Conservation (phyloP, 2,329 filamentous ascomycete genomes). For the Botryotinia convoluta region DNA sequence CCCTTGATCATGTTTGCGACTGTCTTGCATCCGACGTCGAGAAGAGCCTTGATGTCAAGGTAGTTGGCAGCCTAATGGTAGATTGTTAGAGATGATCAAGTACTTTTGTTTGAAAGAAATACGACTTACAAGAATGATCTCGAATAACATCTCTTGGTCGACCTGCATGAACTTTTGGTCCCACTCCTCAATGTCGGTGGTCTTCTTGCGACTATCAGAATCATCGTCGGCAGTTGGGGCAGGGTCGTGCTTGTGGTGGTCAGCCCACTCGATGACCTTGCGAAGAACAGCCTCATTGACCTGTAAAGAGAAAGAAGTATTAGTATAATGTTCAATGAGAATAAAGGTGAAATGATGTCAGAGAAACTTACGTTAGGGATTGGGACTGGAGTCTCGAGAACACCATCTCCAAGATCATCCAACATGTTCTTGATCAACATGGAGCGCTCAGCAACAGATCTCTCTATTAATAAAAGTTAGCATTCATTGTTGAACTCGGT, state of each 20-base stretch:
- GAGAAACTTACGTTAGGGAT: slow-evolving; percentile 68
- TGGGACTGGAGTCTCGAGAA: slow-evolving; percentile 59
- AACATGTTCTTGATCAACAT: slow-evolving; percentile 98
- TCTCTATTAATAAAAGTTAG: slow-evolving; percentile 53
- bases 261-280: slow-evolving; percentile 98
- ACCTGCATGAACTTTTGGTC: slow-evolving; percentile 99
- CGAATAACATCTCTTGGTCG: slow-evolving; percentile 99
- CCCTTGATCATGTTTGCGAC: slow-evolving; percentile 99
- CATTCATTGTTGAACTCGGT: slow-evolving; percentile 15
- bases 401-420: slow-evolving; percentile 76
- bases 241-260: slow-evolving; percentile 89
- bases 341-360: neutral
- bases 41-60: slow-evolving; percentile 95
- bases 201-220: slow-evolving; percentile 93
- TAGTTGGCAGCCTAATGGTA: slow-evolving; percentile 82
- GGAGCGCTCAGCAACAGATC: slow-evolving; percentile 82
- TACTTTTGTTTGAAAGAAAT: neutral
- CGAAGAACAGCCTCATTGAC: slow-evolving; percentile 90
- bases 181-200: slow-evolving; percentile 98
- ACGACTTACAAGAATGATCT: slow-evolving; percentile 85
- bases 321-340: slow-evolving; percentile 15
- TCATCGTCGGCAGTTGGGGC: slow-evolving; percentile 81
- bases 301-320: slow-evolving; percentile 42
- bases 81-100: neutral
- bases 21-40: slow-evolving; percentile 98